Conservation (phyloP, 2,329 filamentous ascomycete genomes). For the Talaromyces amestolkiae region DNA sequence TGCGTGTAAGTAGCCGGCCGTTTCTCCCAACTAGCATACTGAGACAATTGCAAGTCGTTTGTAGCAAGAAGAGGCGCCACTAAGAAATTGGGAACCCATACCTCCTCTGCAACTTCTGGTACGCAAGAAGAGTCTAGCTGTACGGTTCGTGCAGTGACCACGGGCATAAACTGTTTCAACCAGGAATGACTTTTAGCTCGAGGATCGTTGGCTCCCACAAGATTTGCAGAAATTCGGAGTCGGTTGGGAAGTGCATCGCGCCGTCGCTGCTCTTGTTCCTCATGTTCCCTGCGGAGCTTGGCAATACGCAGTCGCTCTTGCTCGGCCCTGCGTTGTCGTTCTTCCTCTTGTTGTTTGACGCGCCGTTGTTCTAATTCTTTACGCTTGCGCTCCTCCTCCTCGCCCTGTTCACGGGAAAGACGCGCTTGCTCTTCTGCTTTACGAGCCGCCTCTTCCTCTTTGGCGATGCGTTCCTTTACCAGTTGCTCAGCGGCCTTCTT, state of each 20-base stretch:
- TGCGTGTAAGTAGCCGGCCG: constrained; percentile 44
- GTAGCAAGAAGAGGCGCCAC: constrained; percentile 49
- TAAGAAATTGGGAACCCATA: constrained; percentile 51
- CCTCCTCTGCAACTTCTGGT: constrained; percentile 39
- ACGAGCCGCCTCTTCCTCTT: constrained; percentile 31
- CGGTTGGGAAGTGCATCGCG: constrained; percentile 47
- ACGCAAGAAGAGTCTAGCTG: constrained; percentile 44
- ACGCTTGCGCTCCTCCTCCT: constrained; percentile 43
- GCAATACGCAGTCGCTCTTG: constrained; percentile 43
- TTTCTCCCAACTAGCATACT: constrained; percentile 49
- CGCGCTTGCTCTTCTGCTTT: constrained; percentile 33
- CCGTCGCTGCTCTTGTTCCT: constrained; percentile 47
- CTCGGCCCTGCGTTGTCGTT: constrained; percentile 43
- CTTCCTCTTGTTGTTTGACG: constrained; percentile 47
- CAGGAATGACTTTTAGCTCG: constrained; percentile 43
- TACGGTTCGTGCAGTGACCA: constrained; percentile 44
- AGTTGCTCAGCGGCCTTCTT: constrained; percentile 25
- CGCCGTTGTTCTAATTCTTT: constrained; percentile 45
- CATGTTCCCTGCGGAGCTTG: constrained; percentile 44
- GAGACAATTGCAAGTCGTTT: constrained; percentile 49
- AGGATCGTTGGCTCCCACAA: constrained; percentile 45
- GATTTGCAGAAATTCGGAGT: constrained; percentile 45
- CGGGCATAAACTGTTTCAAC: constrained; percentile 47
- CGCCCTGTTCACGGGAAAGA: constrained; percentile 42
- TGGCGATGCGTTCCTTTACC: constrained; percentile 33